A percentile compares a stretch with the other conserved stretches of the same genome.
Conservation (phyloP, 306 rosid species). For the Prunus fruticosa region DNA sequence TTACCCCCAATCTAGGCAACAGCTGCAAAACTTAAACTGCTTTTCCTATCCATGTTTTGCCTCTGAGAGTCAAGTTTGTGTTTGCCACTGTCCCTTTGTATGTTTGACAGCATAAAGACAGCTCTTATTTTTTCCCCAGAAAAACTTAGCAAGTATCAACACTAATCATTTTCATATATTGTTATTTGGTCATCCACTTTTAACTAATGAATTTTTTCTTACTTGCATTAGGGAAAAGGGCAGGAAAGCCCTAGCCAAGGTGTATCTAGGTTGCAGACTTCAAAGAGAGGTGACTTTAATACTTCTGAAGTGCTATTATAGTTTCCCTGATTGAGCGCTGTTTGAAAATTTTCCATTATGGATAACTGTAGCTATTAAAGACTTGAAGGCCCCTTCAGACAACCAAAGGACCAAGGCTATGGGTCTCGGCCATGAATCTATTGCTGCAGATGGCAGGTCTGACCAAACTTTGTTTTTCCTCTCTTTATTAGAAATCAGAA, state of each 20-base stretch:
- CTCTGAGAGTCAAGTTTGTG: background rate
- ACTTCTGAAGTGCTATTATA: constrained; percentile 7
- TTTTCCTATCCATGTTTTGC: background rate
- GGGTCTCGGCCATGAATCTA: constrained; percentile 38
- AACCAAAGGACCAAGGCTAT: constrained; percentile 35
- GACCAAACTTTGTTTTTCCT: constrained; percentile 23
- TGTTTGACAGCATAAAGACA: background rate
- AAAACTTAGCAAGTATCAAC: background rate
- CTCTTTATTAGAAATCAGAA: background rate
- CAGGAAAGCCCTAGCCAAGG: constrained; percentile 34
- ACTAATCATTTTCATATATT: background rate
- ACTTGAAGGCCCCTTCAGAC: constrained; percentile 35
- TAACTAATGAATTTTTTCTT: background rate
- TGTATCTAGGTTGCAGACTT: constrained; percentile 31
- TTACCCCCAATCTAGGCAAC: background rate
- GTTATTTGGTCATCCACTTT: background rate
- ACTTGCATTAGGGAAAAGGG: constrained; percentile 38
- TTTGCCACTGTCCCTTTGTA: background rate
- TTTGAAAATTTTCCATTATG: constrained; percentile 13
- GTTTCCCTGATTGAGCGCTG: background rate
- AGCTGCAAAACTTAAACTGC: background rate
- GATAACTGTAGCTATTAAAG: constrained; percentile 21
- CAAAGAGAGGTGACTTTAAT: constrained; percentile 45
- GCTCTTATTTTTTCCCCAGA: background rate
- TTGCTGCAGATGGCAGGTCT: constrained; percentile 56